A percentile compares a stretch with the other conserved stretches of the same genome.
These are phyloP conservation scores for Diaporthe ilicicola DNA, from an alignment of 2,329 filamentous ascomycete species.

Conservation along the genomic window DNA sequence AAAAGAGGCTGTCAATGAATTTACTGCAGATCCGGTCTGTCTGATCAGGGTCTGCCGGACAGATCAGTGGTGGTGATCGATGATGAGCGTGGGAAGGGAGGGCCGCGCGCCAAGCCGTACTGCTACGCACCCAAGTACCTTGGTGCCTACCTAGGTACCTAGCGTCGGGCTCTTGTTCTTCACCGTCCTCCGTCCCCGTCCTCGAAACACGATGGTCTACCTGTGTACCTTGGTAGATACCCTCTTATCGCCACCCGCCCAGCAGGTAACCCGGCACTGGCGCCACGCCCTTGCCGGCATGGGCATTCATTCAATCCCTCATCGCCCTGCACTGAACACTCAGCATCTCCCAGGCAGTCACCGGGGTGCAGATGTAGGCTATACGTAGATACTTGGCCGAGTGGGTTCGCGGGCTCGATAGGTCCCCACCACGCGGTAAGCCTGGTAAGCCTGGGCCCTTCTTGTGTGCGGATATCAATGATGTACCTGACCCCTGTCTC, in stretches of 20 bases:
- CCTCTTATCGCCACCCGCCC: neutral
- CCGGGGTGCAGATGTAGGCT: neutral
- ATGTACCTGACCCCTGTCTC: neutral
- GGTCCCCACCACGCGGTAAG: slow-evolving; percentile 5
- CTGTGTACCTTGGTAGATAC: too few relatives aligned
- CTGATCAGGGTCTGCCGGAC: neutral
- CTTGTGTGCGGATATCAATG: slow-evolving; percentile 10
- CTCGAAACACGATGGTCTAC: neutral
- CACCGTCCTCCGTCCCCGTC: neutral
- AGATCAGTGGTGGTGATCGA: neutral
- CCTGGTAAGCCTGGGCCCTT: neutral
- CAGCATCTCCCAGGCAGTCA: neutral
- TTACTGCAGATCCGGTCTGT: neutral
- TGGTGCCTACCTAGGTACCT: neutral
- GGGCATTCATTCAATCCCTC: neutral
- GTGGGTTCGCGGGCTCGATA: neutral
- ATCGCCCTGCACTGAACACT: neutral
- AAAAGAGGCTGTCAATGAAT: neutral
- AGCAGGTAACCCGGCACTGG: neutral
- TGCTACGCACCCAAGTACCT: neutral
- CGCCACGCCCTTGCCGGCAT: too few relatives aligned
- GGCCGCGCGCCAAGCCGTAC: neutral
- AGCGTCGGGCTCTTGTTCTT: slow-evolving; percentile 5
- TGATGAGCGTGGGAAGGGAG: neutral
- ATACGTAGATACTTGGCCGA: neutral